These are phyloP conservation scores for Perkinsus olseni DNA, from an alignment of 169 alveolate species.

Conservation along the genomic window DNA sequence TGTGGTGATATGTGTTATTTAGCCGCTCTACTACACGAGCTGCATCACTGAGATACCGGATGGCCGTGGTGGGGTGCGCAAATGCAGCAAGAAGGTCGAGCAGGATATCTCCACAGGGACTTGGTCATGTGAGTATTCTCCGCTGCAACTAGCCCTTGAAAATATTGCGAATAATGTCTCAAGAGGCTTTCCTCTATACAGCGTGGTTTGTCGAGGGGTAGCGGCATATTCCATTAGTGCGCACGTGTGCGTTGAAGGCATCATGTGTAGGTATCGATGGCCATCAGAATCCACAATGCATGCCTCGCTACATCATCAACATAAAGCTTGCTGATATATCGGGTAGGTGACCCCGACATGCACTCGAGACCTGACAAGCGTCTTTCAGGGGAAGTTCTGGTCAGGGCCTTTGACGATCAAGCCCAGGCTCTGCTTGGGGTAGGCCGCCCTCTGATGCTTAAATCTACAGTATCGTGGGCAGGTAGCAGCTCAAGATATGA, in stretches of 20 bases:
- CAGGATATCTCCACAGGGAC: neutral
- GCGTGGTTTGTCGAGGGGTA: too few species aligned
- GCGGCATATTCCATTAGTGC: too few species aligned
- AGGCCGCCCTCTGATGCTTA: neutral
- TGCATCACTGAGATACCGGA: neutral
- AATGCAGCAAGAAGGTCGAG: neutral
- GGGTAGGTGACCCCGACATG: neutral
- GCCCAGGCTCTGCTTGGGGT: constrained; percentile 2
- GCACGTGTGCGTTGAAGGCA: too few species aligned
- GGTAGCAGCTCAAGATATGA: neutral
- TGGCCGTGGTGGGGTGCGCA: neutral
- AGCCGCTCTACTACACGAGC: neutral
- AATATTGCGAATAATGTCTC: too few species aligned
- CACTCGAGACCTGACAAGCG: neutral
- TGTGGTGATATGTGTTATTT: neutral
- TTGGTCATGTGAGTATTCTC: neutral
- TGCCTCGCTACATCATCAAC: neutral
- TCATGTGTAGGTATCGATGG: neutral
- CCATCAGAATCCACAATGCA: neutral
- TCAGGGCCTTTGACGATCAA: neutral
- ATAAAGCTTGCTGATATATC: neutral
- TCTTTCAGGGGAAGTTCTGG: neutral
- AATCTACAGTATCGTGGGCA: neutral
- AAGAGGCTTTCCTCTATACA: too few species aligned
- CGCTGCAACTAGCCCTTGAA: neutral